Conservation (phyloP, 1,284 basidiomycete genomes). For the Porodaedalea pini region DNA sequence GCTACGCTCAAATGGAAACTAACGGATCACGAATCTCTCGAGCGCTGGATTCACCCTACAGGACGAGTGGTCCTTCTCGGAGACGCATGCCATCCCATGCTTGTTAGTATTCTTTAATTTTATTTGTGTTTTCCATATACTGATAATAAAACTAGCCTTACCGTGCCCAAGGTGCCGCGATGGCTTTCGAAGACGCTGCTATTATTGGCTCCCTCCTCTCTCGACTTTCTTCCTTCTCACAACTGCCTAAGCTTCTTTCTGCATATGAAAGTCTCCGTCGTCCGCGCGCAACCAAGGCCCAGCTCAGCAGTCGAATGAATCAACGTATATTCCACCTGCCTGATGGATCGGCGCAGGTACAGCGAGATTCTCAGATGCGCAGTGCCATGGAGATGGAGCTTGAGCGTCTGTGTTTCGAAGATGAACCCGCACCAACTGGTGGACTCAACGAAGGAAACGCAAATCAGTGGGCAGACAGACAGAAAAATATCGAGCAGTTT, state of each 20-base stretch:
- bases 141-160: slow-evolving; percentile 44
- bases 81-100: slow-evolving; percentile 62
- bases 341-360: slow-evolving; percentile 51
- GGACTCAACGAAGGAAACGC: slow-evolving; percentile 20
- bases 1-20: slow-evolving; percentile 48
- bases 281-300: slow-evolving; percentile 44
- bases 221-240: slow-evolving; percentile 37
- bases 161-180: slow-evolving; percentile 63
- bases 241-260: slow-evolving; percentile 44
- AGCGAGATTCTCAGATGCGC: slow-evolving; percentile 51
- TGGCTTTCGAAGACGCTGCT: slow-evolving; percentile 65
- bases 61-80: slow-evolving; percentile 47
- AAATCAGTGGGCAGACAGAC: slow-evolving; percentile 46
- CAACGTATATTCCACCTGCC: slow-evolving; percentile 50
- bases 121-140: no score
- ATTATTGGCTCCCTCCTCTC: slow-evolving; percentile 58
- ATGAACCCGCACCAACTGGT: background rate
- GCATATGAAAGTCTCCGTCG: slow-evolving; percentile 52
- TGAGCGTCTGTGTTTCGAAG: slow-evolving; percentile 12
- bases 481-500: slow-evolving; percentile 42
- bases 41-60: slow-evolving; percentile 46
- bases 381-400: slow-evolving; percentile 42
- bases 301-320: slow-evolving; percentile 45
- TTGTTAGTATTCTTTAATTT: slow-evolving; percentile 38
- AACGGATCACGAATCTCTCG: slow-evolving; percentile 44